Base-by-base conservation (phyloP, 2,329 filamentous ascomycete genomes). In the Aspergillus piperis region DNA sequence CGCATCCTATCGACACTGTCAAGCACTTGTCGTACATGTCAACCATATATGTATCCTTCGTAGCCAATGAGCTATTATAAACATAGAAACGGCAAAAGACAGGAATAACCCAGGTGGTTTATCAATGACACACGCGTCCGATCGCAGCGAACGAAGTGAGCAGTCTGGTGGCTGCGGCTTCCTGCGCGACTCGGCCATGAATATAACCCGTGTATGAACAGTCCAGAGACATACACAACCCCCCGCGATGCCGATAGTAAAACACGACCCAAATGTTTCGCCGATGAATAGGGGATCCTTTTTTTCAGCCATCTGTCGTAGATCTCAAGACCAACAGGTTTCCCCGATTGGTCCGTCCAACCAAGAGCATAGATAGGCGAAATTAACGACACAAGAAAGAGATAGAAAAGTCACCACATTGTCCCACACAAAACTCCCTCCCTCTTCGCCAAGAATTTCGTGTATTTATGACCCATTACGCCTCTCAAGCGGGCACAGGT, bases 401-500 rank as follows among this genome's bases (percentile, higher is more conserved):
- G 57, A 52, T 49, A 54, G 52, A 53, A 56, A 57, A 54, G 39
- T 39, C 54, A 55, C 50, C 53, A 57, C 59, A 42, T 44, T 39
- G 55, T 25, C 41, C 54, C 30, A 32, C 39, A 25, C 17, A 19
- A 50, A 54, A 32, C 38, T 48, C 59, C 57, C 59, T 61, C 59
- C 32, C 58, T 38, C 57, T 44, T 59, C 57, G 47, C 47, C 47
- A 30, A 27, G 47, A n/a, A 19, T 55, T 25, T n/a, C 39, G 25
- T 32, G n/a, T 44, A 23, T 38, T 54, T 30, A 17, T 42, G 38
- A 48, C 44, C 62, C 65, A 63, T 57, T 27, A 63, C 61, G 60
- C 65, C 64, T 56, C 62, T 66, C 68, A 66, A 51, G 70, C 67
- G 59, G 67, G 62, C 44, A 68, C 62, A 60, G 62, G 70, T 50